Percentiles rank a stretch among this genome's conserved stretches.
phyloP scores from a whole-genome alignment of 148 eudicot genomes.

The Dianthus caryophyllus region DNA sequence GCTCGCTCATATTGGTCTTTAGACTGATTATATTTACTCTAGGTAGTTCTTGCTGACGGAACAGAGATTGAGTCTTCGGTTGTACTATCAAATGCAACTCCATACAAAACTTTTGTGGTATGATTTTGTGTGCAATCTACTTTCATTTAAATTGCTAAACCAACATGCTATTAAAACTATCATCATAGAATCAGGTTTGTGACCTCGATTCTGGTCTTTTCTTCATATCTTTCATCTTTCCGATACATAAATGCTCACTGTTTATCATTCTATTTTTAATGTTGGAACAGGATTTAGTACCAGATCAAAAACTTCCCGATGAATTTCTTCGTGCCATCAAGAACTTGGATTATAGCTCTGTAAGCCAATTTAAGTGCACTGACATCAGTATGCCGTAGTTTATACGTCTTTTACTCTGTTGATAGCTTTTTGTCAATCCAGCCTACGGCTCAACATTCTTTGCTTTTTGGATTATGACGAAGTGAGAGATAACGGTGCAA shows the following conservation, averaged over 20 bases:
- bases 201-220: too few relatives aligned
- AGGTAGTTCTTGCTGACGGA: slow-evolving; percentile 90
- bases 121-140: slow-evolving; percentile 11
- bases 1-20: slow-evolving; percentile 10
- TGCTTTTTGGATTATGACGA: too few relatives aligned
- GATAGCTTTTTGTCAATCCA: background rate
- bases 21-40: slow-evolving; percentile 21
- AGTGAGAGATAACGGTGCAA: too few relatives aligned
- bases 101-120: slow-evolving; percentile 89
- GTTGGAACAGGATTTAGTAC: slow-evolving; percentile 69
- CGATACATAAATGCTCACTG: background rate
- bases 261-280: slow-evolving; percentile 4
- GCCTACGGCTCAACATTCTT: too few relatives aligned
- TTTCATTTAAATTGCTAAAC: background rate
- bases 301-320: slow-evolving; percentile 59
- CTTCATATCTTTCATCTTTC: too few relatives aligned
- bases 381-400: background rate
- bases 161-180: background rate
- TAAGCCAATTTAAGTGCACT: slow-evolving; percentile 34
- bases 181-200: background rate
- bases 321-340: slow-evolving; percentile 52
- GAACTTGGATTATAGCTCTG: slow-evolving; percentile 78
- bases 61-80: slow-evolving; percentile 61
- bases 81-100: slow-evolving; percentile 91
- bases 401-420: background rate